Evolutionary conservation across 805 yeast species (phyloP), one percentile per base, ranked within the genome.

Genomic region (Cyberlindnera maritima): DNA sequence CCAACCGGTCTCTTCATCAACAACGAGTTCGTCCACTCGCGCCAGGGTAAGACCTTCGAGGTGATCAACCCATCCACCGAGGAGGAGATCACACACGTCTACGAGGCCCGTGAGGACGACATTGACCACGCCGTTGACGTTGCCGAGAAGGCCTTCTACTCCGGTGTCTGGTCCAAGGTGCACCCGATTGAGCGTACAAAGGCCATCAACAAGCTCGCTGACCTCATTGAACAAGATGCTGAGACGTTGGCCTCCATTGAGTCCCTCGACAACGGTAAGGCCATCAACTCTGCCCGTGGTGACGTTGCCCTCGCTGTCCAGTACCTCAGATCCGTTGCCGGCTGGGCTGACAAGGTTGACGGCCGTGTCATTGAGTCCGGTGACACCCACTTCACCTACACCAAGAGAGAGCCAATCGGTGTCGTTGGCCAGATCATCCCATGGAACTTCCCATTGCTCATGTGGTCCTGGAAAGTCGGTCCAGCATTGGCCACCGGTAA

Each of bases 401-500:
- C 92, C 55, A 80, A 82, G 67, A 85, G 85, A 68, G 96, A 90
- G 70, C 96, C 97, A 49, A 73, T 88, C 60, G 97, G 97, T 65
- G 97, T 91, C 39, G 88, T 96, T 67, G 97, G 96, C 49, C 96
- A 88, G 69, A 87, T 91, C 63, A 90, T 91, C 57, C 97, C 97
- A 58, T 91, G 97, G 97, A 91, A 91, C 74, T 91, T 89, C 81
- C 97, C 97, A 53, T 70, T 91, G 58, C 77, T 88, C 66, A 90
- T 91, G 94, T 85, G 89, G 74, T 75, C 95, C 25, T 91, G 97
- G 97, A 91, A 91, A 70, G 73, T 91, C 52, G 96, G 91, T 49
- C 97, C 97, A 39, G 96, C 95, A 47, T 68, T 90, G 55, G 95
- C 95, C 47, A 80, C 96, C 45, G 96, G 96, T 71, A 88, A 89